These are phyloP conservation scores for Wickerhamiella pararugosa DNA, from an alignment of 1,139 yeast genomes.

Conservation along the genomic window DNA sequence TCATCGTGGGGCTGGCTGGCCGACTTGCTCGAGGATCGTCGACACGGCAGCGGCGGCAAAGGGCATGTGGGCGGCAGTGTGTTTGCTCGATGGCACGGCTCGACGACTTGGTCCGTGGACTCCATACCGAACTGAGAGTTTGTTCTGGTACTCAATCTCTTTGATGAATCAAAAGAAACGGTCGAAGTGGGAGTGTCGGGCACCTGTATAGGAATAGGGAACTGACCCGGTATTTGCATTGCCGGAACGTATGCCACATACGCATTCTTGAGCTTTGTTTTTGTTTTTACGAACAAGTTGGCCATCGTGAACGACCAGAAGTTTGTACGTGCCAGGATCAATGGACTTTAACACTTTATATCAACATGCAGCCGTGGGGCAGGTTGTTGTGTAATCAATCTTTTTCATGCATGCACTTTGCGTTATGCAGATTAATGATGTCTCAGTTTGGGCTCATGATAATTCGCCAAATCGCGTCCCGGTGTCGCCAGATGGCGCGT, in stretches of 20 bases:
- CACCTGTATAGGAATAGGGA: background rate
- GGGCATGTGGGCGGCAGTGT: slow-evolving; percentile 2
- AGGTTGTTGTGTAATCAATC: too few species aligned
- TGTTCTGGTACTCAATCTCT: background rate
- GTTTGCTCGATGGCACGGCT: background rate
- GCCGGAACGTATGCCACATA: slow-evolving; percentile 5
- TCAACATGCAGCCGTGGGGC: too few species aligned
- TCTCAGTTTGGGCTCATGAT: too few species aligned
- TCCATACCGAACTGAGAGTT: background rate
- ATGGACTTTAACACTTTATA: too few species aligned
- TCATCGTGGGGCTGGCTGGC: background rate
- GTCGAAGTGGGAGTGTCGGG: background rate
- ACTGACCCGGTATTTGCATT: background rate
- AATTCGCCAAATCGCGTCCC: too few species aligned
- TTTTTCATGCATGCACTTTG: too few species aligned
- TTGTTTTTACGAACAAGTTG: slow-evolving; percentile 2
- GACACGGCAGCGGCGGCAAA: background rate
- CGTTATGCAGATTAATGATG: too few species aligned
- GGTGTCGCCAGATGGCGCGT: too few species aligned
- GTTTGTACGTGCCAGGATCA: too few species aligned
- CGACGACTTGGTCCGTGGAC: slow-evolving; percentile 2
- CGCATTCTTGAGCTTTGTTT: slow-evolving; percentile 3
- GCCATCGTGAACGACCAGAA: background rate
- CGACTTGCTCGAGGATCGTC: background rate
- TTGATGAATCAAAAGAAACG: background rate